Evolutionary conservation across 768 basidiomycete genomes (phyloP).

Genomic region (Filobasidium wieringae): DNA sequence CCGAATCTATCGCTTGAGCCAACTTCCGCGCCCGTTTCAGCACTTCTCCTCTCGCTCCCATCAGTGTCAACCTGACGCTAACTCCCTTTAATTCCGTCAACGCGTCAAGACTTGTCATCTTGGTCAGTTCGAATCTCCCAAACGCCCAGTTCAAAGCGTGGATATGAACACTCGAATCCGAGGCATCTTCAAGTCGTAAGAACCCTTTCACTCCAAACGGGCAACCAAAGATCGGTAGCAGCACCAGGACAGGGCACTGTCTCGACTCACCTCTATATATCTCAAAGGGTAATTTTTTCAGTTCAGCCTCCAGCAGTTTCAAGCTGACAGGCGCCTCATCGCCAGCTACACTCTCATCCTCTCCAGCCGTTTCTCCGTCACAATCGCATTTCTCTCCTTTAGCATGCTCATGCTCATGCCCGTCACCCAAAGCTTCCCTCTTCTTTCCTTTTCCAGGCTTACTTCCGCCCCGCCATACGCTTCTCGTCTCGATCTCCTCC

Average conservation of each 20-base stretch:
- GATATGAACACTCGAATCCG: slow-evolving; percentile 26
- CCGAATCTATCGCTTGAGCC: slow-evolving; percentile 37
- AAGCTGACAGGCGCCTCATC: slow-evolving; percentile 12
- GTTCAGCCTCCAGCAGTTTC: slow-evolving; percentile 20
- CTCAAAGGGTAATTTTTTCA: slow-evolving; percentile 34
- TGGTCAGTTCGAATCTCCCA: slow-evolving; percentile 62
- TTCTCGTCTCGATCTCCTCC: slow-evolving; percentile 75
- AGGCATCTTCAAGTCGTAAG: slow-evolving; percentile 44
- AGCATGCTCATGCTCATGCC: slow-evolving; percentile 18
- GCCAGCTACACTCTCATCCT: background rate
- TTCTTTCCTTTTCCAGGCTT: slow-evolving; percentile 15
- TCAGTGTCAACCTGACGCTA: slow-evolving; percentile 59
- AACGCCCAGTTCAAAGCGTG: slow-evolving; percentile 82
- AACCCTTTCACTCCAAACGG: slow-evolving; percentile 65
- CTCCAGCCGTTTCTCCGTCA: slow-evolving; percentile 5
- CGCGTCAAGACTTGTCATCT: slow-evolving; percentile 28
- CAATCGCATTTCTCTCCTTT: slow-evolving; percentile 10
- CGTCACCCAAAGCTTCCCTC: slow-evolving; percentile 13
- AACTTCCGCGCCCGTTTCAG: slow-evolving; percentile 50
- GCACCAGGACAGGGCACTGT: background rate
- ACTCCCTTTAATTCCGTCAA: slow-evolving; percentile 34
- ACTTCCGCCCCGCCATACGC: slow-evolving; percentile 46
- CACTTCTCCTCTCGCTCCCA: slow-evolving; percentile 82
- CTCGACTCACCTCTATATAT: slow-evolving; percentile 31
- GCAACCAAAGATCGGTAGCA: background rate